Base-by-base conservation (phyloP, 2,329 filamentous ascomycete species). In the Colletotrichum cuscutae region DNA sequence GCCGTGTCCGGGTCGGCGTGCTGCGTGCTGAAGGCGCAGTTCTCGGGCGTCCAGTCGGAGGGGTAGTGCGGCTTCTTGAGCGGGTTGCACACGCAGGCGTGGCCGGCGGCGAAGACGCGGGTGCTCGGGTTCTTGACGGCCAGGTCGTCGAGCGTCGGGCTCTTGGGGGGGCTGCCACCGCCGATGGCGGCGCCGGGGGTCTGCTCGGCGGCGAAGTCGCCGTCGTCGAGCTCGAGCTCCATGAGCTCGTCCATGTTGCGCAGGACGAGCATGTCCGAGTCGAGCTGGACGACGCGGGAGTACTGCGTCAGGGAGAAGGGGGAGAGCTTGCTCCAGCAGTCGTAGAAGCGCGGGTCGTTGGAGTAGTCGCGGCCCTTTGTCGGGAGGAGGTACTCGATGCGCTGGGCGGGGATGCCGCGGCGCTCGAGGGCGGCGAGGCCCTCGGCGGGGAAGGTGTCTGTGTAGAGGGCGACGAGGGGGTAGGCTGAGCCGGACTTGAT, bases 211-310 rank as follows among this genome's bases (percentile, higher is more conserved):
- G 71, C 61, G 54, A 72, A 68, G 65, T 72, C 65, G 64, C 67
- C 77, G 37, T 84, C 79, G 81, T 96, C 94, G 58, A 97, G 89
- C 74, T 89, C 85, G 62, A 97, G 77, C n/a, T 94, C 90, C 94
- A 97, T 97, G 76, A 97, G 85, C 84, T 97, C 95, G 81, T 97
- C 95, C 94, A 98, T 97, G 82, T 97, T 97, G 78, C 87, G 87
- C 76, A 92, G 83, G 8, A 94, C 91, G 63, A 97, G 84, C 95
- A 97, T 97, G 84, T 98, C 95, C 78, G 92, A 93, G 83, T 98
- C 95, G 67, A 98, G 87, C 83, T 95, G 93, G 46, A 97, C 93
- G 42, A 97, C 90, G 53, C 95, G 89, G 30, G 92, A 87, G 83
- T 95, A 97, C 80, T 95, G 91, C 22, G 87, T 87, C 37, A 97